These are phyloP conservation scores for Trametes sanguinea DNA, from an alignment of 768 basidiomycete genomes.

Conservation along the genomic window DNA sequence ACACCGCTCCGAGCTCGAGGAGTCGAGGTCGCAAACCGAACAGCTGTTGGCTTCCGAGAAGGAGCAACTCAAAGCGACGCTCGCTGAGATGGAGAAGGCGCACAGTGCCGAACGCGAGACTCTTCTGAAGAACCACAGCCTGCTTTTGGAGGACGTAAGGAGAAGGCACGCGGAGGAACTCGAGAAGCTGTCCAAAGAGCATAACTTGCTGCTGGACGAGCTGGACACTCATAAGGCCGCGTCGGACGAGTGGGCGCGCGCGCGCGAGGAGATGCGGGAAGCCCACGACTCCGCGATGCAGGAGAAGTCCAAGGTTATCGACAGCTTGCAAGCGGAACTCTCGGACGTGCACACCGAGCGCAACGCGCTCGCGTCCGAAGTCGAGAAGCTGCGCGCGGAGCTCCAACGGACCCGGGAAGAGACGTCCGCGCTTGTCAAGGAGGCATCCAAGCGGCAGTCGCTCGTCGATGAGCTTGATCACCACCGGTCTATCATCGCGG, in stretches of 20 bases:
- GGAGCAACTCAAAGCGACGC: conserved; percentile 39
- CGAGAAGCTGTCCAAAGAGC: conserved; percentile 38
- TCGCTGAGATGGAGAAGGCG: conserved; percentile 49
- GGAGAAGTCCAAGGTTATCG: conserved; percentile 52
- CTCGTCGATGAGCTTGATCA: conserved; percentile 74
- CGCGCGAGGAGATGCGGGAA: conserved; percentile 35
- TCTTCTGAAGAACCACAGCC: conserved; percentile 37
- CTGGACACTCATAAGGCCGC: conserved; percentile 52
- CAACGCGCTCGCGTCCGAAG: conserved; percentile 43
- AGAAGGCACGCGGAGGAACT: conserved; percentile 35
- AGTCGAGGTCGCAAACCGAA: conserved; percentile 36
- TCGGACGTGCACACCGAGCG: conserved; percentile 41
- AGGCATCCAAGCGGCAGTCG: conserved; percentile 74
- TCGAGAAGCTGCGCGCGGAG: conserved; percentile 56
- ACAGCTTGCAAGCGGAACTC: conserved; percentile 53
- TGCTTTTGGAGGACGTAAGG: conserved; percentile 29
- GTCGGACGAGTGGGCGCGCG: conserved; percentile 42
- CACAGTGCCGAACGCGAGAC: conserved; percentile 52
- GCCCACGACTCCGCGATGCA: conserved; percentile 45
- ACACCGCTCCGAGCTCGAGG: conserved; percentile 37
- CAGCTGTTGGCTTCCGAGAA: conserved; percentile 48
- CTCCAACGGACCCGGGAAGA: conserved; percentile 58
- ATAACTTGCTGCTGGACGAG: conserved; percentile 49
- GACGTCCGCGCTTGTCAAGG: conserved; percentile 64
- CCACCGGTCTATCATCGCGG: conserved; percentile 73